Percentiles rank a stretch among this genome's conserved stretches.
Evolutionary conservation across 306 rosid genomes (phyloP).

Genomic region (Vicia sativa): DNA sequence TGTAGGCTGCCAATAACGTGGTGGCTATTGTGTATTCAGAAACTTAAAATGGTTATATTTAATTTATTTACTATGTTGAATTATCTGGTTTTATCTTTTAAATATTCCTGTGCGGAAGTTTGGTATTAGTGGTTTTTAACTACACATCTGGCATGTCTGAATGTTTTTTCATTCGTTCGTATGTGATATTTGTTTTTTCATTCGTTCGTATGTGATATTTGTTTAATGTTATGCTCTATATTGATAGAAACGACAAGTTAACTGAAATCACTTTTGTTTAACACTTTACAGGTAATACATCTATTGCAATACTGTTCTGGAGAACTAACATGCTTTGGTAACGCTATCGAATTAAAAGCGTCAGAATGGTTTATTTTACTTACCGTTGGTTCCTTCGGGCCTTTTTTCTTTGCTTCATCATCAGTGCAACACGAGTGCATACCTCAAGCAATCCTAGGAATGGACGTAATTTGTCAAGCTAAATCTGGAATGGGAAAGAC

Average conservation of each 20-base stretch:
- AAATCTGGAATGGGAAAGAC: slow-evolving; percentile 99
- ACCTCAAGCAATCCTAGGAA: slow-evolving; percentile 98
- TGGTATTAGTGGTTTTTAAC: background rate
- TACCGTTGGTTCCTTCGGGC: slow-evolving; percentile 69
- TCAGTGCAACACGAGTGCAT: slow-evolving; percentile 99
- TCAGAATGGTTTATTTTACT: slow-evolving; percentile 73
- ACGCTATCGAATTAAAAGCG: slow-evolving; percentile 61
- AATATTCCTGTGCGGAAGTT: no score
- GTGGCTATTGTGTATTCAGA: no score
- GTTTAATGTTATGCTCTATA: background rate
- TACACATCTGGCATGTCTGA: background rate
- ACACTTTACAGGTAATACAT: slow-evolving; percentile 73
- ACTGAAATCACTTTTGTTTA: slow-evolving; percentile 12
- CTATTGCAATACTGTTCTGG: slow-evolving; percentile 67
- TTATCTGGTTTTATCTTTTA: no score
- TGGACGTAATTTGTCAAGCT: slow-evolving; percentile 99
- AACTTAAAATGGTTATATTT: no score
- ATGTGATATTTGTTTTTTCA: slow-evolving; percentile 14
- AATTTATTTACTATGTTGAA: no score
- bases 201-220: background rate
- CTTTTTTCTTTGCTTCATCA: slow-evolving; percentile 82
- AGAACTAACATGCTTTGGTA: slow-evolving; percentile 69
- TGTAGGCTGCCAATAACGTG: no score
- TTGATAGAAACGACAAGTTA: background rate
- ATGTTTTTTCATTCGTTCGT: background rate